phyloP scores from a whole-genome alignment of 2,329 filamentous ascomycete species.

The Beauveria medogensis region DNA sequence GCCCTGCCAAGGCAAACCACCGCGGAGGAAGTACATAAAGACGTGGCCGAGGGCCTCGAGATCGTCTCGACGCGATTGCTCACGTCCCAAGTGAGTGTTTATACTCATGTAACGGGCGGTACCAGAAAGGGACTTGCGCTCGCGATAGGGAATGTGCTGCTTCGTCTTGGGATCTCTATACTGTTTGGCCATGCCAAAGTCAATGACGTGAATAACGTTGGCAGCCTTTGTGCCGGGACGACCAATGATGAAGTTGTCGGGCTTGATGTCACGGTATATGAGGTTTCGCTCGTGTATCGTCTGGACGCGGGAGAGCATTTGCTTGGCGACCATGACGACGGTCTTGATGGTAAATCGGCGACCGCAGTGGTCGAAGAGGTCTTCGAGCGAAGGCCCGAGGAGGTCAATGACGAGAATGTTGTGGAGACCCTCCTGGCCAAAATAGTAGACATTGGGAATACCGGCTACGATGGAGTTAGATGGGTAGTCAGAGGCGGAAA shows the following conservation, averaged over 20 bases:
- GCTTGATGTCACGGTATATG: slow-evolving; percentile 98
- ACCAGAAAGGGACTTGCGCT: slow-evolving; percentile 92
- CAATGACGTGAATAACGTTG: slow-evolving; percentile 96
- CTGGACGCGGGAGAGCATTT: slow-evolving; percentile 93
- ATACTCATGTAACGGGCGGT: slow-evolving; percentile 99
- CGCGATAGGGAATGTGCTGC: slow-evolving; percentile 95
- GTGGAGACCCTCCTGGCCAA: slow-evolving; percentile 95
- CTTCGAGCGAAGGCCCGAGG: slow-evolving; percentile 87
- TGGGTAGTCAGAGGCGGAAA: slow-evolving; percentile 1
- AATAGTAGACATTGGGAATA: slow-evolving; percentile 99
- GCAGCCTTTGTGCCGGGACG: slow-evolving; percentile 86
- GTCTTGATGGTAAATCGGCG: slow-evolving; percentile 94
- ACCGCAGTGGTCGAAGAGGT: slow-evolving; percentile 96
- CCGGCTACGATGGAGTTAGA: slow-evolving; percentile 54
- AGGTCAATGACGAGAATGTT: slow-evolving; percentile 98
- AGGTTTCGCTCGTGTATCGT: slow-evolving; percentile 98
- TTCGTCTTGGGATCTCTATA: slow-evolving; percentile 98
- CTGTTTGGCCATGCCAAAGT: slow-evolving; percentile 99
- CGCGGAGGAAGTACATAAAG: slow-evolving; percentile 68
- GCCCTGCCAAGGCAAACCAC: slow-evolving; percentile 63
- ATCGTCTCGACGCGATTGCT: slow-evolving; percentile 93
- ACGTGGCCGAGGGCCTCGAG: slow-evolving; percentile 77
- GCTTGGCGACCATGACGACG: slow-evolving; percentile 97
- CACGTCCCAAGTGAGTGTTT: slow-evolving; percentile 94
- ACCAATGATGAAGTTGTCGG: slow-evolving; percentile 97